These are phyloP conservation scores for Henckelia pumila DNA, from an alignment of 257 asterid species.

Conservation along the genomic window DNA sequence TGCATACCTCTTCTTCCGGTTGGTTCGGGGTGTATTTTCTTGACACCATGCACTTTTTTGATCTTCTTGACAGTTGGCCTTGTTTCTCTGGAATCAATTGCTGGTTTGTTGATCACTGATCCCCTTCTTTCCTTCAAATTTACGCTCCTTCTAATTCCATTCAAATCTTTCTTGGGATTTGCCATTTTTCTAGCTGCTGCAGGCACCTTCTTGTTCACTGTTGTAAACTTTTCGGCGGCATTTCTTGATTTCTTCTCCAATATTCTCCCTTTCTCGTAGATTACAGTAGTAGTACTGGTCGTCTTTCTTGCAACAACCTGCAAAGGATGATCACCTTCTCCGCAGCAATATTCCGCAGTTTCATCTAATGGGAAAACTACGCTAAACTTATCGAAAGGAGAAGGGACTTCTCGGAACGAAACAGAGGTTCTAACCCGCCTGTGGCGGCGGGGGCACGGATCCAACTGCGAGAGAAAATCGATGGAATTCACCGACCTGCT, in stretches of 20 bases:
- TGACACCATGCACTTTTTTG: slow-evolving; percentile 17
- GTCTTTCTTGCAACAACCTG: background rate
- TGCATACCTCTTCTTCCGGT: slow-evolving; percentile 27
- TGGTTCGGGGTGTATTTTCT: slow-evolving; percentile 24
- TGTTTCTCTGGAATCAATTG: too few relatives aligned
- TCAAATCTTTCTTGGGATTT: slow-evolving; percentile 27
- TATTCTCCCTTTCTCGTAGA: slow-evolving; percentile 14
- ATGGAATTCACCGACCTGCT: slow-evolving; percentile 55
- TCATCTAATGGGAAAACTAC: slow-evolving; percentile 21
- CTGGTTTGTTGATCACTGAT: background rate
- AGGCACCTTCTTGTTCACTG: slow-evolving; percentile 7
- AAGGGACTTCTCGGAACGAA: slow-evolving; percentile 38
- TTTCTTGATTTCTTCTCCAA: background rate
- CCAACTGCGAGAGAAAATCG: slow-evolving; percentile 43
- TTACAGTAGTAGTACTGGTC: too few relatives aligned
- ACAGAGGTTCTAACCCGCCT: slow-evolving; percentile 50
- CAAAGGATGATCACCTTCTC: slow-evolving; percentile 13
- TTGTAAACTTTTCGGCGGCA: slow-evolving; percentile 4
- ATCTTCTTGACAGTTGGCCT: slow-evolving; percentile 29
- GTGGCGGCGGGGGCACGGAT: slow-evolving; percentile 27
- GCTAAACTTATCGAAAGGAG: slow-evolving; percentile 5
- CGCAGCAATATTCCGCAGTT: slow-evolving; percentile 10
- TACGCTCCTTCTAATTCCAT: slow-evolving; percentile 21
- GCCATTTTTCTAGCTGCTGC: slow-evolving; percentile 12
- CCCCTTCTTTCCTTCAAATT: slow-evolving; percentile 31